Evolutionary conservation across 805 yeast species (phyloP), one percentile per base, ranked within the genome.

Genomic region (Dipodascus albidus): DNA sequence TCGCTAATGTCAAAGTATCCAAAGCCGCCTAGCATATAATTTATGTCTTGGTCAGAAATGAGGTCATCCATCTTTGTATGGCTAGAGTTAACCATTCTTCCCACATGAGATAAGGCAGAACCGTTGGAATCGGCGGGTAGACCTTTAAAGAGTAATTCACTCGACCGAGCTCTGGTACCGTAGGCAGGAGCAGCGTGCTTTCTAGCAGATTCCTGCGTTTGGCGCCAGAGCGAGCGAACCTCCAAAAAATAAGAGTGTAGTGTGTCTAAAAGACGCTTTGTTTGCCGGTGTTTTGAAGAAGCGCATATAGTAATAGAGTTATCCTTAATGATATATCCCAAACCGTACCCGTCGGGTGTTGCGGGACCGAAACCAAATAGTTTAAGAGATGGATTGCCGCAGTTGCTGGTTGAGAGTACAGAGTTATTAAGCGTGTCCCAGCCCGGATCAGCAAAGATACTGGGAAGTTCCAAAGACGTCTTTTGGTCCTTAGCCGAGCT

Each of bases 321-420:
- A 44, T 74, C 79, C 66, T 90, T 88, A 60, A 89, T 84, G 59
- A 89, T 87, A 66, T 89, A 89, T 2, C 96, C 96, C 41, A 89
- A 77, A n/a, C 96, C 96, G 67, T 84, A 88, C 1, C 97, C 97
- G 62, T 87, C 90, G 49, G 88, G 83, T 11, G 85, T 75, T 1
- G 88, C 90, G 1, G 97, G 96, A 2, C 96, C 95, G 63, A 89
- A 89, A 0, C 97, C 97, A 71, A 89, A 89, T 50, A 84, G 74
- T 57, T 85, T 82, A 54, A 89, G 73, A 1, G 96, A 85, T 3
- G 96, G 95, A 65, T 89, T 89, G 38, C 96, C 96, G 70, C 97
- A 89, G 67, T 89, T 89, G n/a, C 90, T 82, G 2, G 93, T 85
- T 14, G 95, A 85, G 22, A 89, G 72, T 20, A 88, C 77, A 2